Conservation (phyloP, 2,329 filamentous ascomycete species). For the Cryphonectria parasitica region DNA sequence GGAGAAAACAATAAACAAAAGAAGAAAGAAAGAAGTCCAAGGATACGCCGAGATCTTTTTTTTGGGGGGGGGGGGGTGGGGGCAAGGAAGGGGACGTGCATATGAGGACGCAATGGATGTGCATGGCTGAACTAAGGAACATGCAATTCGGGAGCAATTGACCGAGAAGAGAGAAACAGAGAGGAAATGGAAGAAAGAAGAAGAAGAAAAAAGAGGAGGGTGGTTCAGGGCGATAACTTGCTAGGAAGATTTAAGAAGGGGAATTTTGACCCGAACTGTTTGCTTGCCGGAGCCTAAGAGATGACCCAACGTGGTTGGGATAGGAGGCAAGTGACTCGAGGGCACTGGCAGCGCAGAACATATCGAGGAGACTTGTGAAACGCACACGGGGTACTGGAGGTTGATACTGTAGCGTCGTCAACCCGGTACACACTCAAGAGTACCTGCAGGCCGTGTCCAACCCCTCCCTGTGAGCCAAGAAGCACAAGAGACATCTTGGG, state of each 20-base stretch:
- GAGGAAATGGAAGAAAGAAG: background rate
- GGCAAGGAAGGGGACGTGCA: slow-evolving; percentile 3
- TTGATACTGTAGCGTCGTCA: slow-evolving; percentile 20
- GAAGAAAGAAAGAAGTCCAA: background rate
- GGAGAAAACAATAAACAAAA: too few relatives aligned
- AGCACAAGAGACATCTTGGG: slow-evolving; percentile 12
- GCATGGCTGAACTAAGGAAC: slow-evolving; percentile 20
- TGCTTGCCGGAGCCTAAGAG: slow-evolving; percentile 6
- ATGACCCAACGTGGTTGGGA: background rate
- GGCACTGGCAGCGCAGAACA: slow-evolving; percentile 14
- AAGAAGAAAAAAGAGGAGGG: background rate
- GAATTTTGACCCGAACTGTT: background rate
- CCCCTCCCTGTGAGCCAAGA: slow-evolving; percentile 8
- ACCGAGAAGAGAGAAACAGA: slow-evolving; percentile 3
- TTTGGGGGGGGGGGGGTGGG: background rate
- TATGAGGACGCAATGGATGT: slow-evolving; percentile 16
- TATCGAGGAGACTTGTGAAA: slow-evolving; percentile 22
- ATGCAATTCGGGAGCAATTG: slow-evolving; percentile 24
- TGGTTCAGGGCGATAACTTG: background rate
- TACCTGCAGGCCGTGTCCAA: slow-evolving; percentile 19
- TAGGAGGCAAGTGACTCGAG: slow-evolving; percentile 16
- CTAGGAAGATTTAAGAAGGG: background rate
- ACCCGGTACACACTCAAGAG: slow-evolving; percentile 20
- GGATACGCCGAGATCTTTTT: background rate
- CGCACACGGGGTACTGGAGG: slow-evolving; percentile 17